Evolutionary conservation across 2,329 filamentous ascomycete species (phyloP), one percentile per base, ranked within the genome.

Genomic region (Mycosphaerella sp.): DNA sequence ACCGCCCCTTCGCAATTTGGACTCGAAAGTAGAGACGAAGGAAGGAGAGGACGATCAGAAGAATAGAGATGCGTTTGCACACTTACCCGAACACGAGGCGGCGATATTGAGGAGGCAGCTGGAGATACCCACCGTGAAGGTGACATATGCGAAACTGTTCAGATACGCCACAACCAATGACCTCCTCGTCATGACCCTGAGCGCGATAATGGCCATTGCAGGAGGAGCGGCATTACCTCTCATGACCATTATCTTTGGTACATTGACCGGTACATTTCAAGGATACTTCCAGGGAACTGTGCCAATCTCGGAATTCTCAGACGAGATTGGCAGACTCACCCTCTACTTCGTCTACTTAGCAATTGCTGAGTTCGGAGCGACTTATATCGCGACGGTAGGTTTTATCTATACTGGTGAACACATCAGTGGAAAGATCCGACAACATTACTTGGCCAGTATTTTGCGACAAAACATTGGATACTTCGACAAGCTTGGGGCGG

Each of bases 401-500:
- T 96, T 95, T 74, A 95, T 96, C 63, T 95, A 76, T 54, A 72
- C 73, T 1, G 76, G 76, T 34, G 76, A 78, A 54, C 70, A 74
- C 31, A 76, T 77, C 31, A 70, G 73, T 1, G 71, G 71, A 45
- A 74, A 73, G 50, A 73, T 78, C 63, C 83, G 91, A 55, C 82
- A 88, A 67, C 80, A 88, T 62, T 97, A 97, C 64, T 80, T 98
- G 6, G 80, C 84, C 63, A 89, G 87, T 59, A 91, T 90, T 66
- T 76, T 95, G 75, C 82, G 83, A 57, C 90, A 95, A 69, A 95
- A 95, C 69, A 92, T 95, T 69, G 90, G 83, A 44, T 95, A 89
- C 71, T 95, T 95, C 72, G 93, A 97, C 71, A 93, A 93, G 66
- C 79, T 95, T 11, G 92, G 91, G 48, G 87, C 90, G 34, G 91